Percentiles rank a stretch among this genome's conserved stretches.
Conservation (phyloP, 805 yeast species). For the Candida hungchunana region DNA sequence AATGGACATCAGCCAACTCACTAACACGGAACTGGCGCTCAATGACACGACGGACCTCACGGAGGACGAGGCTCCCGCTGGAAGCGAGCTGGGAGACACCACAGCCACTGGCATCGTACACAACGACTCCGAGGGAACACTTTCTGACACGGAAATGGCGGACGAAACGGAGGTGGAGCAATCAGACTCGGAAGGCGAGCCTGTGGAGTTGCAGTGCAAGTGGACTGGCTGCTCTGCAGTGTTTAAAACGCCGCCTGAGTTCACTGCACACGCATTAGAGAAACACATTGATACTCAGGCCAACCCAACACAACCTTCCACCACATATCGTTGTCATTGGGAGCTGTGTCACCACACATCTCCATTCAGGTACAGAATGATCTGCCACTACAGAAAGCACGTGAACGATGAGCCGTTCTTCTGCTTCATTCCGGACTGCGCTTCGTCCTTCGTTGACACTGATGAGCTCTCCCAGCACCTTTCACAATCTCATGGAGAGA, state of each 20-base stretch:
- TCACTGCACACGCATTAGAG: constrained; percentile 11
- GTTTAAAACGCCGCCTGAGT: neutral
- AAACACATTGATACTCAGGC: constrained; percentile 11
- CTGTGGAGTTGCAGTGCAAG: constrained; percentile 7
- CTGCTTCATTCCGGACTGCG: constrained; percentile 67
- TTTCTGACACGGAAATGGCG: neutral
- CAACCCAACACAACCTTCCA: constrained; percentile 1
- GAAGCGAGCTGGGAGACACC: neutral
- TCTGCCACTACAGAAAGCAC: constrained; percentile 61
- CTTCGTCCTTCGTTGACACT: constrained; percentile 50
- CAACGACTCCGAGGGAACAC: constrained; percentile 8
- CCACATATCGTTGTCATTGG: constrained; percentile 47
- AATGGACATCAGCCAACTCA: constrained; percentile 13
- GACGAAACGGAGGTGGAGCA: constrained; percentile 6
- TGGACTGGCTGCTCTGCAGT: constrained; percentile 11
- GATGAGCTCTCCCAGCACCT: constrained; percentile 65
- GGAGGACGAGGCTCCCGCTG: constrained; percentile 3
- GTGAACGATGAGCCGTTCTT: constrained; percentile 63
- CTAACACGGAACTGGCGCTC: constrained; percentile 5
- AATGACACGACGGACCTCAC: constrained; percentile 4
- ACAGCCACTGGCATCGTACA: neutral
- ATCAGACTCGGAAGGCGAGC: constrained; percentile 6
- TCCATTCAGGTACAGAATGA: constrained; percentile 49
- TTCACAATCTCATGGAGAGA: constrained; percentile 44
- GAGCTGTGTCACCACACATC: constrained; percentile 49